Evolutionary conservation across 2,329 filamentous ascomycete species (phyloP).

Genomic region (Endoconidiophora laricicola): DNA sequence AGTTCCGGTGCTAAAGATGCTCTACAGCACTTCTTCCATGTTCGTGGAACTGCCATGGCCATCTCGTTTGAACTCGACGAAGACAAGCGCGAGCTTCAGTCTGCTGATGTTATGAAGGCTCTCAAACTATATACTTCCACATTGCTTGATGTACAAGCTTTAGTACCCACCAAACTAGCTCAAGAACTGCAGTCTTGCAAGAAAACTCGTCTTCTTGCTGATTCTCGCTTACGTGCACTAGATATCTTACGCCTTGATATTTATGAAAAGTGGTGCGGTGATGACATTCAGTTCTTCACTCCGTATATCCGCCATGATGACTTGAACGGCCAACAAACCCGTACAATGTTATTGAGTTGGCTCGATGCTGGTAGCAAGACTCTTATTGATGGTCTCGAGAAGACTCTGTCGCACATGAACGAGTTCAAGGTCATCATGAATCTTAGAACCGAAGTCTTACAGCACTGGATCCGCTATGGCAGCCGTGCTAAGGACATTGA

Average conservation of each 20-base stretch:
- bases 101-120: slow-evolving; percentile 41
- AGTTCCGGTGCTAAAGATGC: slow-evolving; percentile 68
- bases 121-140: slow-evolving; percentile 63
- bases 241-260: slow-evolving; percentile 63
- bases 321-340: slow-evolving; percentile 41
- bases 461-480: slow-evolving; percentile 58
- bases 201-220: slow-evolving; percentile 52
- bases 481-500: slow-evolving; percentile 49
- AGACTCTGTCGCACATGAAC: slow-evolving; percentile 39
- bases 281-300: slow-evolving; percentile 70
- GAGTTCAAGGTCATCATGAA: slow-evolving; percentile 55
- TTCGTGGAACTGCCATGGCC: slow-evolving; percentile 53
- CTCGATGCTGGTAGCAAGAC: slow-evolving; percentile 41
- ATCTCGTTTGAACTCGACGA: slow-evolving; percentile 37
- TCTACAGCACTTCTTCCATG: slow-evolving; percentile 58
- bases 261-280: slow-evolving; percentile 61
- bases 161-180: slow-evolving; percentile 57
- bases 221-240: slow-evolving; percentile 46
- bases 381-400: slow-evolving; percentile 44
- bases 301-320: slow-evolving; percentile 78
- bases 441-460: slow-evolving; percentile 51
- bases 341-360: slow-evolving; percentile 47
- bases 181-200: slow-evolving; percentile 55
- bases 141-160: slow-evolving; percentile 55
- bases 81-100: slow-evolving; percentile 23